Percentiles rank a stretch among this genome's conserved stretches.
These are phyloP conservation scores for Cercospora canescens DNA, from an alignment of 2,329 filamentous ascomycete genomes.

Conservation along the genomic window DNA sequence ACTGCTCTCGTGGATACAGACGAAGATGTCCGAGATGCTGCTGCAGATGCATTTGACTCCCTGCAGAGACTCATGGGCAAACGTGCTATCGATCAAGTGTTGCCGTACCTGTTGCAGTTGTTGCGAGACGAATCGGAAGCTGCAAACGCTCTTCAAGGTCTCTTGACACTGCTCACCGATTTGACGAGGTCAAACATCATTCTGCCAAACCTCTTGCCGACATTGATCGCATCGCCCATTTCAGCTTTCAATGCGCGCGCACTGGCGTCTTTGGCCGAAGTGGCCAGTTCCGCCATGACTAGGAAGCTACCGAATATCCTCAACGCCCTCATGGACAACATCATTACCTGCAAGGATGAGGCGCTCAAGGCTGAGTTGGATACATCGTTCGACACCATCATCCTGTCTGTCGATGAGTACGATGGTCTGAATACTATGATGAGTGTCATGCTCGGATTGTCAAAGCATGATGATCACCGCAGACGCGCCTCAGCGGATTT, in stretches of 20 bases:
- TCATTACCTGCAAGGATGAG: conserved; percentile 76
- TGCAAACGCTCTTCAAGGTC: conserved; percentile 86
- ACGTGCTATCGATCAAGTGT: conserved; percentile 88
- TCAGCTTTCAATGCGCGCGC: conserved; percentile 93
- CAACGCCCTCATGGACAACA: conserved; percentile 91
- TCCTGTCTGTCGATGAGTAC: conserved; percentile 91
- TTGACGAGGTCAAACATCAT: conserved; percentile 94
- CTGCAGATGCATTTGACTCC: conserved; percentile 95
- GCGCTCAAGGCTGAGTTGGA: conserved; percentile 72
- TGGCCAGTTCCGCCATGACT: conserved; percentile 88
- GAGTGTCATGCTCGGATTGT: conserved; percentile 83
- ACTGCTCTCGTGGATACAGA: conserved; percentile 89
- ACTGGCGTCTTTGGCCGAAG: conserved; percentile 86
- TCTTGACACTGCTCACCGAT: conserved; percentile 92
- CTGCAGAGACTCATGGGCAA: conserved; percentile 93
- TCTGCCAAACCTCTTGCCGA: conserved; percentile 91
- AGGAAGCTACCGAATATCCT: conserved; percentile 85
- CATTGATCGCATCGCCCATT: conserved; percentile 85
- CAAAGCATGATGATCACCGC: conserved; percentile 90
- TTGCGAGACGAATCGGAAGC: conserved; percentile 82
- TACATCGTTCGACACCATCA: conserved; percentile 80
- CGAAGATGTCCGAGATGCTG: conserved; percentile 87
- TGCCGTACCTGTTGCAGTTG: conserved; percentile 89
- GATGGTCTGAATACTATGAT: conserved; percentile 95
- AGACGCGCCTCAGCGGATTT: conserved; percentile 75